phyloP scores from a whole-genome alignment of 2,329 filamentous ascomycete genomes.

The Talaromyces sp. region DNA sequence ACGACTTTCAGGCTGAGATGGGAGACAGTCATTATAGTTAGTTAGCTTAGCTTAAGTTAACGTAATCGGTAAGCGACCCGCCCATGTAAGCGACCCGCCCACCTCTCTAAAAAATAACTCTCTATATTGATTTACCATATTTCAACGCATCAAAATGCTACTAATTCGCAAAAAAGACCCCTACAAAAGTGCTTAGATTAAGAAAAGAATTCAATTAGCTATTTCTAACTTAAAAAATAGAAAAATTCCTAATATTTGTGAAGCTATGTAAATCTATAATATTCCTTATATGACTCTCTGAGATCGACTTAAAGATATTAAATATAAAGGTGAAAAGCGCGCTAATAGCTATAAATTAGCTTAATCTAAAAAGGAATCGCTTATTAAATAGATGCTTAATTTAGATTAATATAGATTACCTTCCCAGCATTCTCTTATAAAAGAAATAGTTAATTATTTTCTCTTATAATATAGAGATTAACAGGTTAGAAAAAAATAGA shows the following conservation, averaged over 20 bases:
- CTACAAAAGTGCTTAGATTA: neutral
- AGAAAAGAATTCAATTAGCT: neutral
- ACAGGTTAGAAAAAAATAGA: neutral
- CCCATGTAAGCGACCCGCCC: neutral
- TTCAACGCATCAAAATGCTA: neutral
- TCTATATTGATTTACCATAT: neutral
- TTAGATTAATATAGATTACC: neutral
- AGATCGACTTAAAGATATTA: neutral
- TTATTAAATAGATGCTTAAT: neutral
- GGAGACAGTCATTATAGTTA: too few species aligned
- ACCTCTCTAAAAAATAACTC: neutral
- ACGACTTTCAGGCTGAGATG: neutral
- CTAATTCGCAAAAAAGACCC: neutral
- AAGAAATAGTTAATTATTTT: constrained; percentile 1
- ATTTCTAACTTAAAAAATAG: neutral
- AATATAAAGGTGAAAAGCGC: neutral
- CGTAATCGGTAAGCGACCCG: neutral
- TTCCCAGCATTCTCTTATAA: neutral
- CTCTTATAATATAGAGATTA: neutral
- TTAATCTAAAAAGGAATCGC: neutral
- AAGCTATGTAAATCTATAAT: neutral
- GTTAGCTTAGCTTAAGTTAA: neutral
- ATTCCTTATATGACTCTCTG: neutral
- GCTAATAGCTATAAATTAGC: neutral
- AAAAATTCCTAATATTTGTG: neutral